phyloP scores from a whole-genome alignment of 2,329 filamentous ascomycete species.

The Myrmaecium sp. region DNA sequence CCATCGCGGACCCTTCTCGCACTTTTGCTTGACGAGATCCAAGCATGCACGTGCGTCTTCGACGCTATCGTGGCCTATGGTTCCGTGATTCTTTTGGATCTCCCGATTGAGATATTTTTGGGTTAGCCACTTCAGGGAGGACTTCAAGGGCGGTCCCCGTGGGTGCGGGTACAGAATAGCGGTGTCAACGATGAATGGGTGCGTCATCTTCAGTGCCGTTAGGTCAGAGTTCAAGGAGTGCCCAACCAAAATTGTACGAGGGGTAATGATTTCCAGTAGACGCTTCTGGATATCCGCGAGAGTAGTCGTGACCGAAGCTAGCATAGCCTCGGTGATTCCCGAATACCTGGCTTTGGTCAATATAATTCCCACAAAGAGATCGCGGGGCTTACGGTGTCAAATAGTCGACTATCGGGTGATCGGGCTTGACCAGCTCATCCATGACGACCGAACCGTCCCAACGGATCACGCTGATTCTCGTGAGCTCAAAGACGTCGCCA shows the following conservation, averaged over 20 bases:
- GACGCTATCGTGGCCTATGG: constrained; percentile 70
- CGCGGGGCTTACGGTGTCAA: constrained; percentile 64
- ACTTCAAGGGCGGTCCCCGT: constrained; percentile 75
- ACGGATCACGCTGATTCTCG: constrained; percentile 68
- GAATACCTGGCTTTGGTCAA: constrained; percentile 40
- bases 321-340: constrained; percentile 76
- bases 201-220: constrained; percentile 66
- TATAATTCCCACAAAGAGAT: neutral
- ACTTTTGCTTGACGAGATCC: constrained; percentile 88
- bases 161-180: constrained; percentile 80
- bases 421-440: constrained; percentile 84
- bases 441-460: constrained; percentile 74
- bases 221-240: constrained; percentile 75
- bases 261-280: constrained; percentile 54
- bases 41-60: constrained; percentile 86
- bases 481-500: constrained; percentile 63
- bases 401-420: constrained; percentile 79
- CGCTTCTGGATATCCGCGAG: constrained; percentile 66
- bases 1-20: constrained; percentile 79
- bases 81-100: constrained; percentile 64
- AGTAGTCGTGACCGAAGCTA: constrained; percentile 68
- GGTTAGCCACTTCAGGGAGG: constrained; percentile 74
- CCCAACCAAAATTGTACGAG: constrained; percentile 57
- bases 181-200: constrained; percentile 89
- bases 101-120: constrained; percentile 74